These are phyloP conservation scores for Fusarium guadeloupense DNA, from an alignment of 2,329 filamentous ascomycete species.

Conservation along the genomic window DNA sequence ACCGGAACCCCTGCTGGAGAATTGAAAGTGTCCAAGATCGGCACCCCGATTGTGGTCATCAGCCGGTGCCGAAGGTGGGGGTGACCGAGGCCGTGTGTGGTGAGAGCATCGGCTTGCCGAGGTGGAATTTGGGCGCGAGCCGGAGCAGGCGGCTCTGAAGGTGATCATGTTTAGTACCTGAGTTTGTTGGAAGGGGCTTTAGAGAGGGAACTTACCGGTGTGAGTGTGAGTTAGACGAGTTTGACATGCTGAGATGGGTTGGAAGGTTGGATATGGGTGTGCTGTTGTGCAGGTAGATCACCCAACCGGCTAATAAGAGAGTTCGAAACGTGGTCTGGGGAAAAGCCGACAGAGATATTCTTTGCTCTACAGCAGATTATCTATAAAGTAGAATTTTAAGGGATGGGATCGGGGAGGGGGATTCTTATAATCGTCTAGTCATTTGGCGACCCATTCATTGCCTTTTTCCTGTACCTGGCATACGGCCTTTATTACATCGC, in stretches of 20 bases:
- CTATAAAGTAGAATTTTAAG: background rate
- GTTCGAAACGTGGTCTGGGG: background rate
- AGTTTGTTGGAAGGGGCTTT: background rate
- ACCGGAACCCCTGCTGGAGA: background rate
- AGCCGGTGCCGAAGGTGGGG: background rate
- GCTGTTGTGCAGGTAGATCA: background rate
- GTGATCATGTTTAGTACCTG: background rate
- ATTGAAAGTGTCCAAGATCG: background rate
- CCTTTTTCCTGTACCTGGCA: background rate
- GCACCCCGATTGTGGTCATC: background rate
- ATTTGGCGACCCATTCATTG: background rate
- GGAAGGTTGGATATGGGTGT: background rate
- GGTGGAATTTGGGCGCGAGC: slow-evolving; percentile 4
- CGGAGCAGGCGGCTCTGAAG: background rate
- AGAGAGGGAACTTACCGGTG: background rate
- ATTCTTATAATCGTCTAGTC: background rate
- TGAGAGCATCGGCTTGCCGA: background rate
- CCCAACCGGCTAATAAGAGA: background rate
- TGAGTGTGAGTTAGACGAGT: background rate
- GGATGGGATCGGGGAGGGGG: background rate
- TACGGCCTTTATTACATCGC: background rate
- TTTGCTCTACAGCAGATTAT: background rate
- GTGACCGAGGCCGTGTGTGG: background rate
- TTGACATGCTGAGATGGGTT: background rate
- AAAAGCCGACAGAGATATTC: background rate